Conservation (phyloP, 305 asterid genomes). For the Nicotiana rustica region DNA sequence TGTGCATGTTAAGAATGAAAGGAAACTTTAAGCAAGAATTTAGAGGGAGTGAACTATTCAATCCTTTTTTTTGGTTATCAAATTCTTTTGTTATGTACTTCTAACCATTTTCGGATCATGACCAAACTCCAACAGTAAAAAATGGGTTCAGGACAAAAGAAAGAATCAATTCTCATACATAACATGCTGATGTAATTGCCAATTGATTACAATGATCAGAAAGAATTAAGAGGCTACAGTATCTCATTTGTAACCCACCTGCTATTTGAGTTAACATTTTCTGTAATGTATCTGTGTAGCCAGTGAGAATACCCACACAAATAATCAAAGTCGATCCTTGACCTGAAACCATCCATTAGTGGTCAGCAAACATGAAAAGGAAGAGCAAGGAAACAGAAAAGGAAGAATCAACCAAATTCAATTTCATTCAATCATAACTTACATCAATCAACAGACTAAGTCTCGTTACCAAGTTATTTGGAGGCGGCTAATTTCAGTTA, state of each 20-base stretch:
- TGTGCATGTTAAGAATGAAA: slow-evolving; percentile 46
- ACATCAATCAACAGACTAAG: not conserved
- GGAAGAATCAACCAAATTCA: slow-evolving; percentile 12
- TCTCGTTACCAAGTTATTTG: not conserved
- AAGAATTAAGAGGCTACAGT: slow-evolving; percentile 20
- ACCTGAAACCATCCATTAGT: slow-evolving; percentile 60
- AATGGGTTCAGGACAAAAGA: slow-evolving; percentile 27
- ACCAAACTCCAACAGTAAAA: slow-evolving; percentile 28
- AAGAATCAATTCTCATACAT: not conserved
- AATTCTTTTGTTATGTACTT: slow-evolving; percentile 18
- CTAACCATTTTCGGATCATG: slow-evolving; percentile 17
- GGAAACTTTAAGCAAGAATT: slow-evolving; percentile 16
- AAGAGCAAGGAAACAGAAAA: slow-evolving; percentile 10
- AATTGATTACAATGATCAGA: slow-evolving; percentile 3
- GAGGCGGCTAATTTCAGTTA: slow-evolving; percentile 4
- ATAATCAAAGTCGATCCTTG: slow-evolving; percentile 95
- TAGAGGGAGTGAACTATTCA: slow-evolving; percentile 24
- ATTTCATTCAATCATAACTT: not conserved
- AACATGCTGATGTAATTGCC: slow-evolving; percentile 7
- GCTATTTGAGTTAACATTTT: slow-evolving; percentile 89
- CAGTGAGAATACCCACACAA: slow-evolving; percentile 93
- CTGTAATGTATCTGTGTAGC: slow-evolving; percentile 90
- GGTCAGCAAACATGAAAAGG: slow-evolving; percentile 37
- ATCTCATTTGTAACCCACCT: slow-evolving; percentile 57
- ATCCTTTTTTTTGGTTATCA: not conserved